These are phyloP conservation scores for Aegilops longissima DNA, from an alignment of 176 grass and related monocot genomes.

Conservation along the genomic window DNA sequence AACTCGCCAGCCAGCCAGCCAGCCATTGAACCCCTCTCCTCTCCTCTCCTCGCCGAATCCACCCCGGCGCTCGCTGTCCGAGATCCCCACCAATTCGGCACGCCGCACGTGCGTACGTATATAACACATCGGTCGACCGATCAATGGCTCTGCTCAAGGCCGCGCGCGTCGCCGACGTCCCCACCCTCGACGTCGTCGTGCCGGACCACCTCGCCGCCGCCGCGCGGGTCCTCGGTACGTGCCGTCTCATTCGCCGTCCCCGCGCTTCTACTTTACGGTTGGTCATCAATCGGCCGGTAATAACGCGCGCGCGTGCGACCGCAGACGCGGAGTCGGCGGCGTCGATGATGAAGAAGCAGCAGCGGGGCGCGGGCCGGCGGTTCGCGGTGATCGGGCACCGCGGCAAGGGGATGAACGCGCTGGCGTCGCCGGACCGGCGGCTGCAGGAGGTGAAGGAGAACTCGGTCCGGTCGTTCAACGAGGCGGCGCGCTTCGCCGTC, in stretches of 20 bases:
- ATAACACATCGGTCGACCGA: background rate
- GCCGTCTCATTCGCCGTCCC: too few species aligned
- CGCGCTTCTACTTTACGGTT: too few species aligned
- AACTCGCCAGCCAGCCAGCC: background rate
- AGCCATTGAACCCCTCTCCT: background rate
- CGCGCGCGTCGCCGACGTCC: conserved; percentile 69
- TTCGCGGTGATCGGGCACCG: conserved; percentile 83
- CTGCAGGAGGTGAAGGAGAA: conserved; percentile 90
- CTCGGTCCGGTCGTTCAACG: conserved; percentile 82
- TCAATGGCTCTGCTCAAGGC: conserved; percentile 74
- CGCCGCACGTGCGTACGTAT: background rate
- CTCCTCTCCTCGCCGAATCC: background rate
- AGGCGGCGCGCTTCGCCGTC: conserved; percentile 70
- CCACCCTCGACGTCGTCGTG: conserved; percentile 46
- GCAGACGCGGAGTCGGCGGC: background rate
- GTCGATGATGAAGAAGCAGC: background rate
- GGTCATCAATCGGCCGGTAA: too few species aligned
- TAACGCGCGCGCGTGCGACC: too few species aligned
- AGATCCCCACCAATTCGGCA: background rate
- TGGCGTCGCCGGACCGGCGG: conserved; percentile 65
- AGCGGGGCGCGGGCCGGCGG: conserved; percentile 10
- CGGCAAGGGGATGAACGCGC: conserved; percentile 96
- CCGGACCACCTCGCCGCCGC: conserved; percentile 30
- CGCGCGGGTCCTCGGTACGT: conserved; percentile 35
- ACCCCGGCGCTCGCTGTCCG: background rate